phyloP scores from a whole-genome alignment of 495 filamentous ascomycete genomes.

The Tuber umbilicatum region DNA sequence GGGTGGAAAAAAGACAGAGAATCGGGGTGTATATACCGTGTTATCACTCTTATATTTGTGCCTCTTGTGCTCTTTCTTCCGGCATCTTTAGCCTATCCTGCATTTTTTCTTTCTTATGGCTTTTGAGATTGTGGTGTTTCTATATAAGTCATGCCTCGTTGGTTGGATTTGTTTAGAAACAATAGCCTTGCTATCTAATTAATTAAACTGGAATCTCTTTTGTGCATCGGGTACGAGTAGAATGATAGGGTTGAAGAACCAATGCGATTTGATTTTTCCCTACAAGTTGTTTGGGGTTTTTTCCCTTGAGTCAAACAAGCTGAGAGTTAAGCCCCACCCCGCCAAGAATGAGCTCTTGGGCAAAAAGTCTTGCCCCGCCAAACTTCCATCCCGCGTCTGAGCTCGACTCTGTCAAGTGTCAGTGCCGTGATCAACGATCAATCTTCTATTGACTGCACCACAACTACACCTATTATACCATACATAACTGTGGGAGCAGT shows the following conservation, averaged over 20 bases:
- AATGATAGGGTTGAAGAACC: background rate
- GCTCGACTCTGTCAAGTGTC: background rate
- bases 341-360: background rate
- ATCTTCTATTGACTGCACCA: background rate
- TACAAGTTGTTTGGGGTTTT: background rate
- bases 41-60: background rate
- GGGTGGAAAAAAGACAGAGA: background rate
- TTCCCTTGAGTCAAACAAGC: too few species aligned
- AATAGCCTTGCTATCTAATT: background rate
- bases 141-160: background rate
- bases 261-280: background rate
- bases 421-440: background rate
- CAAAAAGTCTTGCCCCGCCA: background rate
- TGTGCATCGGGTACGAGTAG: background rate
- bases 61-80: background rate
- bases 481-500: background rate
- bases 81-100: background rate
- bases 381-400: background rate
- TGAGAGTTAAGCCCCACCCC: background rate
- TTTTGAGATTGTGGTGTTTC: constrained; percentile 2
- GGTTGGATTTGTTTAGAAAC: background rate
- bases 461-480: background rate
- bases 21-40: constrained; percentile 1
- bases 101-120: background rate
- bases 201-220: background rate